Conservation (phyloP, 495 filamentous ascomycete species). For the Parathielavia appendiculata region DNA sequence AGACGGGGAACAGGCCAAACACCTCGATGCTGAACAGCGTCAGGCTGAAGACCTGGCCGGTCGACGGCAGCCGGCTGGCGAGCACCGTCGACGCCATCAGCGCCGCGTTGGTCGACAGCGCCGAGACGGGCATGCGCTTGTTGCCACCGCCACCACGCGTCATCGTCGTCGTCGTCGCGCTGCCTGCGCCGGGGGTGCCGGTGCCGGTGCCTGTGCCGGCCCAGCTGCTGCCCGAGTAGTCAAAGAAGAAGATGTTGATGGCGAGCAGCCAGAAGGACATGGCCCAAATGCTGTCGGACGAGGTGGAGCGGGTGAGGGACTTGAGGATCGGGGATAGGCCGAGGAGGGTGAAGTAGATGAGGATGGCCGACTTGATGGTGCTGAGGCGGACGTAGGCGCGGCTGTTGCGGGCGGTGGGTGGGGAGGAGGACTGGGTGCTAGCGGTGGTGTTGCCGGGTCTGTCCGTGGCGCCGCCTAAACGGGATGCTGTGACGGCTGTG, state of each 20-base stretch:
- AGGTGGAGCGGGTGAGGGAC: constrained; percentile 85
- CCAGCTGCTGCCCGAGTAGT: constrained; percentile 63
- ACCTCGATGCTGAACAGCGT: constrained; percentile 96
- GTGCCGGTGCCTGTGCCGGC: constrained; percentile 13
- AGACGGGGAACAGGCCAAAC: constrained; percentile 94
- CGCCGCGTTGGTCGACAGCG: constrained; percentile 85
- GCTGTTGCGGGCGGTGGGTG: constrained; percentile 11
- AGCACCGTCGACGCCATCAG: constrained; percentile 85
- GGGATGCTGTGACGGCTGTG: constrained; percentile 9
- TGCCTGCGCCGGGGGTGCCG: neutral
- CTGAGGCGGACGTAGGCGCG: constrained; percentile 39
- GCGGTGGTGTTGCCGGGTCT: constrained; percentile 18
- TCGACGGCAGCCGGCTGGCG: constrained; percentile 78
- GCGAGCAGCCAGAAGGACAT: constrained; percentile 87
- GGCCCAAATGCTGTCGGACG: constrained; percentile 91
- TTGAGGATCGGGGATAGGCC: constrained; percentile 92
- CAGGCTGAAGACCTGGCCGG: constrained; percentile 90
- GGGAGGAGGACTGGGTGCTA: neutral
- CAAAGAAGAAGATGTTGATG: constrained; percentile 96
- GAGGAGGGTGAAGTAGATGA: constrained; percentile 88
- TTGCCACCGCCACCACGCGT: neutral
- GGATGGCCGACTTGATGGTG: constrained; percentile 75
- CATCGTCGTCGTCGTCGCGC: too few species aligned
- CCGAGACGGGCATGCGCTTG: constrained; percentile 66
- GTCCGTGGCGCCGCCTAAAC: neutral